Percentiles rank a stretch among this genome's conserved stretches.
Evolutionary conservation across 306 rosid genomes (phyloP).

Genomic region (Pterocarpus macrocarpus): DNA sequence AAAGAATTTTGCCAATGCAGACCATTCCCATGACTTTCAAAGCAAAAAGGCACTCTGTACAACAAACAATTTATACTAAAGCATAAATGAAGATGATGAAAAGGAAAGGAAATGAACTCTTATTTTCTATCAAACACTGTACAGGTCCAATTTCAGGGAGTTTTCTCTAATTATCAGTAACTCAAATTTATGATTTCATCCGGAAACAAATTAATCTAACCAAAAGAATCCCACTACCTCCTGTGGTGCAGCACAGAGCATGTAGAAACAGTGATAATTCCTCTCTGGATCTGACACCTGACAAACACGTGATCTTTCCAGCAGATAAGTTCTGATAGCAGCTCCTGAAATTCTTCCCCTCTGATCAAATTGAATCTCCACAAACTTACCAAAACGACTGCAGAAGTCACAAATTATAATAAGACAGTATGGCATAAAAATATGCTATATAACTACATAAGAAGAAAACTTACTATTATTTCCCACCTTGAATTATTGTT

Average conservation of each 20-base stretch:
- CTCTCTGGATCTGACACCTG: slow-evolving; percentile 90
- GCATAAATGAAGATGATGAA: background rate
- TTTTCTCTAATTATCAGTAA: slow-evolving; percentile 27
- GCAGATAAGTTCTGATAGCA: slow-evolving; percentile 87
- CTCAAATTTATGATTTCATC: slow-evolving; percentile 20
- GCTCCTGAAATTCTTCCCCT: slow-evolving; percentile 88
- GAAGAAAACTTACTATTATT: slow-evolving; percentile 35
- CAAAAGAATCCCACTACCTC: slow-evolving; percentile 62
- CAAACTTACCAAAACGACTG: slow-evolving; percentile 95
- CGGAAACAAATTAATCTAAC: slow-evolving; percentile 24
- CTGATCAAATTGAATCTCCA: slow-evolving; percentile 89
- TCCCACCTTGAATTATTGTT: slow-evolving; percentile 88
- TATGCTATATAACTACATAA: slow-evolving; percentile 13
- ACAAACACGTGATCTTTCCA: slow-evolving; percentile 93
- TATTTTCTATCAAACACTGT: background rate
- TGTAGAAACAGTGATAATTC: slow-evolving; percentile 94
- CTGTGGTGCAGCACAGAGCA: slow-evolving; percentile 87
- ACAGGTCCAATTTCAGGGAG: background rate
- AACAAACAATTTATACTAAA: background rate
- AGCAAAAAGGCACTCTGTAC: slow-evolving; percentile 5
- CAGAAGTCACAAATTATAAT: slow-evolving; percentile 44
- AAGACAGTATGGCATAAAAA: slow-evolving; percentile 28
- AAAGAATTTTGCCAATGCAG: background rate
- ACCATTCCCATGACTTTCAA: background rate
- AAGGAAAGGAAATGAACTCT: background rate